A percentile compares a stretch with the other conserved stretches of the same genome.
Evolutionary conservation across 108 stramenopile species (phyloP).

Genomic region (Skeletonema marinoi): DNA sequence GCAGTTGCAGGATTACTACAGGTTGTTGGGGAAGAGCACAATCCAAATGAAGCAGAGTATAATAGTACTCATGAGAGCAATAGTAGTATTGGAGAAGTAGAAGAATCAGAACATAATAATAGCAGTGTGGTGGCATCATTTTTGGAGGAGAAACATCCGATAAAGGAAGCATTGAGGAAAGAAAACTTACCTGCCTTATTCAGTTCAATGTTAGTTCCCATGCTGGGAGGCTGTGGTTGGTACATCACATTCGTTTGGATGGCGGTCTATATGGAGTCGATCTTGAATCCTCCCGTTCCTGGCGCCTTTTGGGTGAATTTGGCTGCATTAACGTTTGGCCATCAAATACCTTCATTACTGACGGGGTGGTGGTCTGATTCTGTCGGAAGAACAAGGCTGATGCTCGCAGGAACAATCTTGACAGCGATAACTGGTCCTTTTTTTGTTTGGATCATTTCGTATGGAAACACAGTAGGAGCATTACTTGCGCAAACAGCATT

Average conservation of each 20-base stretch:
- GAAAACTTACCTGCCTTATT: constrained; percentile 58
- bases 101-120: neutral
- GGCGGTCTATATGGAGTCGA: constrained; percentile 65
- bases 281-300: constrained; percentile 61
- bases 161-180: constrained; percentile 50
- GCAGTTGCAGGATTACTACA: constrained; percentile 54
- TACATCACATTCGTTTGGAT: constrained; percentile 72
- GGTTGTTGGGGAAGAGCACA: constrained; percentile 49
- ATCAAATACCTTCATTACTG: constrained; percentile 44
- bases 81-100: neutral
- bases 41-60: constrained; percentile 47
- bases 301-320: constrained; percentile 75
- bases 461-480: constrained; percentile 37
- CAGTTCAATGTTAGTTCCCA: constrained; percentile 51
- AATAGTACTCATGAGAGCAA: constrained; percentile 19
- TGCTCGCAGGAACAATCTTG: constrained; percentile 50
- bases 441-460: constrained; percentile 49
- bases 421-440: constrained; percentile 51
- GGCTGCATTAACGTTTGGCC: constrained; percentile 39
- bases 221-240: constrained; percentile 63
- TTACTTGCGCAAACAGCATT: constrained; percentile 57
- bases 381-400: constrained; percentile 52
- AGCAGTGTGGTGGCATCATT: neutral
- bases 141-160: constrained; percentile 37
- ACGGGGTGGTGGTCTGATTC: constrained; percentile 61